Conservation (phyloP, 768 basidiomycete species). For the Russula olivacea region DNA sequence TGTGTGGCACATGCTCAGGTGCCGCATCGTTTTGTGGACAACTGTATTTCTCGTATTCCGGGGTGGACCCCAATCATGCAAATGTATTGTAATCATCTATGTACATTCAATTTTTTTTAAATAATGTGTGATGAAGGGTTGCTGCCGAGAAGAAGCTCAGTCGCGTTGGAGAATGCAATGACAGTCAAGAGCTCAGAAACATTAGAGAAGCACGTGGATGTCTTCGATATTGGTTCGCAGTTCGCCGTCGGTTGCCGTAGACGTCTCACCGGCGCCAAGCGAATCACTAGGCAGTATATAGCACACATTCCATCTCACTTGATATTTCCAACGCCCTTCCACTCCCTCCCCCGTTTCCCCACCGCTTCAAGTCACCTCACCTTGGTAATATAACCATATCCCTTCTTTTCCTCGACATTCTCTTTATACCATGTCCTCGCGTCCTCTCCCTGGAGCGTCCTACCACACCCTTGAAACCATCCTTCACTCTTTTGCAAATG, state of each 20-base stretch:
- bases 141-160: not conserved
- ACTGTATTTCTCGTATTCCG: not conserved
- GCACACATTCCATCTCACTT: not conserved
- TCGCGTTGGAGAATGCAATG: too few relatives aligned
- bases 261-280: not conserved
- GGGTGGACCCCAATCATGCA: not conserved
- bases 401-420: not conserved
- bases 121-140: too few relatives aligned
- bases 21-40: not conserved
- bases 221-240: not conserved
- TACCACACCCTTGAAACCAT: constrained; percentile 7
- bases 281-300: not conserved
- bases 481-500: not conserved
- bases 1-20: not conserved
- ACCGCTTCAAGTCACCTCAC: not conserved
- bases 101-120: not conserved
- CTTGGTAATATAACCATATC: too few relatives aligned
- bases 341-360: not conserved
- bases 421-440: not conserved
- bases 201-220: too few relatives aligned
- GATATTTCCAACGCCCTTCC: too few relatives aligned
- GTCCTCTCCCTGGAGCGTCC: constrained; percentile 14
- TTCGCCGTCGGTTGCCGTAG: not conserved
- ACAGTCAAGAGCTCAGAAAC: too few relatives aligned
- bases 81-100: not conserved